phyloP scores from a whole-genome alignment of 192 early-diverging fungal genomes.

The Obelidium mucronatum region DNA sequence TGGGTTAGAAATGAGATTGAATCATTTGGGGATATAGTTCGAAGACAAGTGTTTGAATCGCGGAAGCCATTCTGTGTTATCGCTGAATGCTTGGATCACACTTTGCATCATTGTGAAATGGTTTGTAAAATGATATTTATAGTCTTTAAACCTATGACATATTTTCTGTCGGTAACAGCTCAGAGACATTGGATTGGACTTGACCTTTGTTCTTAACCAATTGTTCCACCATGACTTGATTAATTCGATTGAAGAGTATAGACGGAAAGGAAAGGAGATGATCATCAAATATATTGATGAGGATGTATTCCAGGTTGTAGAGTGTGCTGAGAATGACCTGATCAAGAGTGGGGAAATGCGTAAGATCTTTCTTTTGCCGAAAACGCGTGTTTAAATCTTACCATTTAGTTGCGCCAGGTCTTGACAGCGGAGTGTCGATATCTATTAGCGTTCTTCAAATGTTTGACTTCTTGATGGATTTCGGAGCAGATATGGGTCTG shows the following conservation, averaged over 20 bases:
- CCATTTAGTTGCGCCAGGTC: not conserved
- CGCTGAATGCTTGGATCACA: constrained; percentile 81
- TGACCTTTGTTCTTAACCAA: constrained; percentile 83
- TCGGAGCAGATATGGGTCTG: constrained; percentile 75
- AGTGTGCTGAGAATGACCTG: constrained; percentile 1
- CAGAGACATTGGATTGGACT: constrained; percentile 83
- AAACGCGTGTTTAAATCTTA: not conserved
- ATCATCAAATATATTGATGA: constrained; percentile 71
- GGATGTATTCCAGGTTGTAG: constrained; percentile 64
- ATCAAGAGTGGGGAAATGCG: constrained; percentile 5
- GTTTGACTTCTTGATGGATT: constrained; percentile 72
- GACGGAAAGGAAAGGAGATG: constrained; percentile 64
- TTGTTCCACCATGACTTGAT: constrained; percentile 80
- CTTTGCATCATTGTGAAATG: constrained; percentile 78
- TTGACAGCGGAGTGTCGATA: constrained; percentile 29
- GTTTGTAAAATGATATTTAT: constrained; percentile 47
- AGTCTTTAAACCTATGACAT: constrained; percentile 5
- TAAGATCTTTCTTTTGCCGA: not conserved
- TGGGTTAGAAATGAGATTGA: constrained; percentile 91
- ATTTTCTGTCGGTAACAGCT: constrained; percentile 58
- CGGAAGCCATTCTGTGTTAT: constrained; percentile 81
- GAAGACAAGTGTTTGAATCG: constrained; percentile 88
- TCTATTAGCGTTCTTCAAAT: constrained; percentile 74
- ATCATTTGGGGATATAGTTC: constrained; percentile 83
- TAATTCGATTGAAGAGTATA: constrained; percentile 73